Base-by-base conservation (phyloP, 2,329 filamentous ascomycete species). In the Gaeumannomyces tritici region DNA sequence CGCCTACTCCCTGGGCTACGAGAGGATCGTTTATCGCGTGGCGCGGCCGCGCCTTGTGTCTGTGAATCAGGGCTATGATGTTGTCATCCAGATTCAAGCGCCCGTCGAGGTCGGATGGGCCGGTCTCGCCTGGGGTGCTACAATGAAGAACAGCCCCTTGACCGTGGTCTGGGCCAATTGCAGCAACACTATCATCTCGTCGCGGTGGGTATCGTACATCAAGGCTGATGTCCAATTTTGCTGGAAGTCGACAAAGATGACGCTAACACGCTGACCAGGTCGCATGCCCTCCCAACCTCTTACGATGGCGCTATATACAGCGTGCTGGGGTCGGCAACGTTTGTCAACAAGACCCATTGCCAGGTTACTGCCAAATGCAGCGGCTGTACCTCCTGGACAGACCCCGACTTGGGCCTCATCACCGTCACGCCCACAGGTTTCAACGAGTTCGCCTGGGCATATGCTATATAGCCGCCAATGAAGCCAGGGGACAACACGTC, bases 41-140 rank as follows among this genome's bases (percentile, higher is more conserved):
- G 71, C 71, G 63, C 69, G 71, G 55, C 70, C 70, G 3, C 68
- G 72, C 63, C 68, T 66, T 9, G 71, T 73, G 4, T 70, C 66
- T 1, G 65, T 66, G 21, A n/a, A 55, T 5, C 67, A 67, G 2
- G 68, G 70, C 11, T 76, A 74, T 62, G 73, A 75, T 55, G 71
- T 75, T 8, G 67, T 76, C 1, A 58, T 78, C 15, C 73, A 75
- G 63, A 74, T 77, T 35, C 67, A 73, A 1, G 75, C 76, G 1
- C 75, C 76, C 27, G 73, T 71, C 63, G 67, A 70, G 5, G 72
- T 74, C 64, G 75, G 75, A n/a, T 78, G 76, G 76, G 75, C 74
- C 0, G 75, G 71, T 3, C 69, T 78, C 33, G 71, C 74, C 3
- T 77, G 75, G 74, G 75, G 73, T 29, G 75, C 75, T 7, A 68